Percentiles rank a stretch among this genome's conserved stretches.
Conservation (phyloP, 371 early-diverging fungal genomes). For the Batkoa obscura region DNA sequence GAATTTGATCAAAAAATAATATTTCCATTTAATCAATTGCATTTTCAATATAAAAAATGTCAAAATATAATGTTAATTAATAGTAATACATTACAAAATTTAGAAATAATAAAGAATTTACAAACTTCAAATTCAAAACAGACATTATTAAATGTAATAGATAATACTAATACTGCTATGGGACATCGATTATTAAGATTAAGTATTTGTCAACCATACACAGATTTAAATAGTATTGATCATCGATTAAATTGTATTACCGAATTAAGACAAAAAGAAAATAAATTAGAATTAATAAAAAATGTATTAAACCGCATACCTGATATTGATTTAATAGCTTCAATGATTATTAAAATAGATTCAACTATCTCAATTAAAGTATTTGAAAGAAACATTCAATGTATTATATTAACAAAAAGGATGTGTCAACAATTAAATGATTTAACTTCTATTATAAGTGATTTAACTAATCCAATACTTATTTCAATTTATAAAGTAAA, state of each 20-base stretch:
- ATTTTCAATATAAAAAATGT: slow-evolving; percentile 33
- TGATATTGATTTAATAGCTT: slow-evolving; percentile 4
- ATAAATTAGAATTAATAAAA: slow-evolving; percentile 1
- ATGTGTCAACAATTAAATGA: slow-evolving; percentile 44
- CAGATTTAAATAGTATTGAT: slow-evolving; percentile 13
- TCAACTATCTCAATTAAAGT: slow-evolving; percentile 22
- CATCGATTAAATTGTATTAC: slow-evolving; percentile 13
- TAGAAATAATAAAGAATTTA: slow-evolving; percentile 39
- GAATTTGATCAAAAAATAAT: slow-evolving; percentile 21
- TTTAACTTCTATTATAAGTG: slow-evolving; percentile 20
- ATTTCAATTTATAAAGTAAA: background rate
- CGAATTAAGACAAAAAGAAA: slow-evolving; percentile 10
- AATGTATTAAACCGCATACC: background rate
- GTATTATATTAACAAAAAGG: slow-evolving; percentile 43
- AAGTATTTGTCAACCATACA: slow-evolving; percentile 48
- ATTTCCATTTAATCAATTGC: slow-evolving; percentile 30
- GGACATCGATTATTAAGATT: slow-evolving; percentile 45
- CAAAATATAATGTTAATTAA: slow-evolving; percentile 40
- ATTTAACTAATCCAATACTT: slow-evolving; percentile 15
- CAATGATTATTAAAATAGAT: slow-evolving; percentile 23
- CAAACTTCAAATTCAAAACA: slow-evolving; percentile 15
- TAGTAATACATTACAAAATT: slow-evolving; percentile 24
- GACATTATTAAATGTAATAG: slow-evolving; percentile 27
- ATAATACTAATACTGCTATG: slow-evolving; percentile 43
- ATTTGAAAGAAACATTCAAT: slow-evolving; percentile 23